Percentiles rank a stretch among this genome's conserved stretches.
These are phyloP conservation scores for Przewalskia tangutica DNA, from an alignment of 257 asterid genomes.

Conservation along the genomic window DNA sequence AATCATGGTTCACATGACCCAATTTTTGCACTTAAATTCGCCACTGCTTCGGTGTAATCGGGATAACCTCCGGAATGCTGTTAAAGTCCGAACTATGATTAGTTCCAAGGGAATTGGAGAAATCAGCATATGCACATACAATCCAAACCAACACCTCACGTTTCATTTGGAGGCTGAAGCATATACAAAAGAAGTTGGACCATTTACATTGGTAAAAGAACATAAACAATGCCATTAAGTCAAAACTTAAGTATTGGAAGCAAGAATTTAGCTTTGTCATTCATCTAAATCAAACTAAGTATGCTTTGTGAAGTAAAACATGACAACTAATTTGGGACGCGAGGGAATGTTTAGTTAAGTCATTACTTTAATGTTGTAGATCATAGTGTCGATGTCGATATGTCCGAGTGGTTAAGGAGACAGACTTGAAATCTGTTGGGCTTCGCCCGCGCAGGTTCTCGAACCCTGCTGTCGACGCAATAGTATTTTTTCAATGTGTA, in stretches of 20 bases:
- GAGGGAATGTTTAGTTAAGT: too few relatives aligned
- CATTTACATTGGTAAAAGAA: neutral
- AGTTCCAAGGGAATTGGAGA: constrained; percentile 12
- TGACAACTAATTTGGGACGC: too few relatives aligned
- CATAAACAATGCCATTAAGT: neutral
- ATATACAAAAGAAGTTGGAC: neutral
- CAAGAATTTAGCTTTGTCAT: neutral
- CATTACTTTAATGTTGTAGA: too few relatives aligned
- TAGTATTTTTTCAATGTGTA: constrained; percentile 9
- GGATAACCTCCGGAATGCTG: constrained; percentile 94
- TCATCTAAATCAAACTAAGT: neutral
- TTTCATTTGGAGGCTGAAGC: neutral
- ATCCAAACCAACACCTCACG: neutral
- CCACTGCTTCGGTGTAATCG: constrained; percentile 43
- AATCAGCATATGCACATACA: neutral
- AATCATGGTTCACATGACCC: too few relatives aligned
- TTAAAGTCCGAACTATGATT: constrained; percentile 38
- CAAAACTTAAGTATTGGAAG: neutral
- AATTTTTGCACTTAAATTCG: too few relatives aligned
- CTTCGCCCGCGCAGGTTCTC: constrained; percentile 78
- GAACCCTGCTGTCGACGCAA: too few relatives aligned
- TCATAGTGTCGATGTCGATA: constrained; percentile 23
- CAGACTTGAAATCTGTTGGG: constrained; percentile 90
- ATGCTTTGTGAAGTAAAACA: too few relatives aligned
- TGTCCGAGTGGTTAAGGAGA: constrained; percentile 99